phyloP scores from a whole-genome alignment of 805 yeast species.

The Priceomyces haplophilus region DNA sequence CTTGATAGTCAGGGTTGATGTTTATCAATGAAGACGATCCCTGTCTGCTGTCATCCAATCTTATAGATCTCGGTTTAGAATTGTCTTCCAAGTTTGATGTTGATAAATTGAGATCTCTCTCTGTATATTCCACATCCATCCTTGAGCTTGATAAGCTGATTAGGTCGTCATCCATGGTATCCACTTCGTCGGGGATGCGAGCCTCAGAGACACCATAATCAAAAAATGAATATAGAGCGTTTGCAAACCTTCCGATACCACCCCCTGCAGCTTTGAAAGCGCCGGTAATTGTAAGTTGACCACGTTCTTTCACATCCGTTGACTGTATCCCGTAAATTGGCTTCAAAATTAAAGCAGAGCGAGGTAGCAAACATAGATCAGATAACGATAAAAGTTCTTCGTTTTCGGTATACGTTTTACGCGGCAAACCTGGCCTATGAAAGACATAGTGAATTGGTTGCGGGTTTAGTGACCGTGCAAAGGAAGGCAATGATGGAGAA shows the following conservation, averaged over 20 bases:
- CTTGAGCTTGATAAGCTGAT: conserved; percentile 5
- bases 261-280: conserved; percentile 8
- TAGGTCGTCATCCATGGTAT: conserved; percentile 3
- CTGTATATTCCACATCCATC: conserved; percentile 2
- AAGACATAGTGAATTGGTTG: conserved; percentile 47
- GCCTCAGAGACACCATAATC: conserved; percentile 39
- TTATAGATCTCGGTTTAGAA: conserved; percentile 9
- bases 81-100: neutral
- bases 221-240: conserved; percentile 39
- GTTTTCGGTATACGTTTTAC: conserved; percentile 47
- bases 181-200: conserved; percentile 8
- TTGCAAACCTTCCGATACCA: conserved; percentile 14
- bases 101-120: neutral
- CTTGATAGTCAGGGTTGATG: conserved; percentile 3
- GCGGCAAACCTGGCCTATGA: conserved; percentile 42
- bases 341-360: conserved; percentile 72
- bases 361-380: conserved; percentile 59
- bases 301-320: conserved; percentile 17
- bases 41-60: conserved; percentile 7
- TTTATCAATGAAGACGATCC: conserved; percentile 11
- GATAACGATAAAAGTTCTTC: conserved; percentile 51
- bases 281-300: conserved; percentile 5
- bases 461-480: conserved; percentile 54
- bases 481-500: conserved; percentile 45
- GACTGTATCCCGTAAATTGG: conserved; percentile 38